Evolutionary conservation across 2,329 filamentous ascomycete genomes (phyloP).

Genomic region (Aspergillus pseudotamarii): DNA sequence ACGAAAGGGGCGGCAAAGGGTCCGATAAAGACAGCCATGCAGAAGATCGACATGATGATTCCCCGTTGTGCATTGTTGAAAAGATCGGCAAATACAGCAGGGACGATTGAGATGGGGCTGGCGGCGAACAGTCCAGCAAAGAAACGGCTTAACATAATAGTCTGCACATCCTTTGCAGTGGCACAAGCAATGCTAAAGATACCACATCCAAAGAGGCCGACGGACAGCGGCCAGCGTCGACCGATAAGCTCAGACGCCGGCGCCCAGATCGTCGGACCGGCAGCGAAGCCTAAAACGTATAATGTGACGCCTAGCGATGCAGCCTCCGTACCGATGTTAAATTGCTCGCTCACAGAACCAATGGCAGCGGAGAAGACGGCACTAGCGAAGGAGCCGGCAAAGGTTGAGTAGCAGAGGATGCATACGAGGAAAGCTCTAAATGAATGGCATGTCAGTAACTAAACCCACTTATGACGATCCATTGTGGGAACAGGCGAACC

Average conservation of each 20-base stretch:
- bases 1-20: conserved; percentile 55
- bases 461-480: background rate
- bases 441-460: background rate
- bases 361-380: conserved; percentile 73
- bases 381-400: conserved; percentile 54
- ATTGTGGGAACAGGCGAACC: conserved; percentile 27
- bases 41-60: conserved; percentile 52
- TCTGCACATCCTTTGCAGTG: conserved; percentile 44
- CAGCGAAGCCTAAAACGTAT: conserved; percentile 56
- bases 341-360: conserved; percentile 52
- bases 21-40: conserved; percentile 54
- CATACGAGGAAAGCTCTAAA: conserved; percentile 25
- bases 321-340: conserved; percentile 49
- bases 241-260: conserved; percentile 65
- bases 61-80: conserved; percentile 51
- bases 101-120: conserved; percentile 48
- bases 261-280: conserved; percentile 66
- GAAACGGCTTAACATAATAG: conserved; percentile 49
- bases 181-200: conserved; percentile 53
- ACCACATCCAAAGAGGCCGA: conserved; percentile 46
- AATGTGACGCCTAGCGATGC: conserved; percentile 52
- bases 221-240: conserved; percentile 54
- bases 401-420: conserved; percentile 49
- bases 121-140: conserved; percentile 52
- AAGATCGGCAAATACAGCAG: conserved; percentile 52